A percentile compares a stretch with the other conserved stretches of the same genome.
phyloP scores from a whole-genome alignment of 2,329 filamentous ascomycete genomes.

The Cercospora brassicicola region DNA sequence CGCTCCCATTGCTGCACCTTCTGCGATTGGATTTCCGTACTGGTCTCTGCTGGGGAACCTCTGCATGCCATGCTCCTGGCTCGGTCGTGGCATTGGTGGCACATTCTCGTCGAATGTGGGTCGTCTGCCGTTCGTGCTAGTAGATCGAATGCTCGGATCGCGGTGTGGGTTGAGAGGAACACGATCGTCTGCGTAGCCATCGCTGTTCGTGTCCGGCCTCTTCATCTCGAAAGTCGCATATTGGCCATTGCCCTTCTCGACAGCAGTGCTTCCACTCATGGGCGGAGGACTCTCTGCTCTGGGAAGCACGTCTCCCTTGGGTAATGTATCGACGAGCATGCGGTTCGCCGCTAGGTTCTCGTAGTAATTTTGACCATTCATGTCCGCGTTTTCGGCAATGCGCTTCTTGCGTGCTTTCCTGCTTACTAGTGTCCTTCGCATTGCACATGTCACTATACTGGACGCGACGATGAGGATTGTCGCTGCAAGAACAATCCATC shows the following conservation, averaged over 20 bases:
- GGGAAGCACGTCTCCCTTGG: conserved; percentile 38
- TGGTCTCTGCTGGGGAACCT: conserved; percentile 56
- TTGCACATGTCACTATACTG: conserved; percentile 85
- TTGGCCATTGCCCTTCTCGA: conserved; percentile 55
- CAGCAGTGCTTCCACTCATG: conserved; percentile 55
- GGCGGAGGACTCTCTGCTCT: conserved; percentile 57
- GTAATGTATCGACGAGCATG: conserved; percentile 39
- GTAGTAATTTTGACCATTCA: conserved; percentile 94
- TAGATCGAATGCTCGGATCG: conserved; percentile 57
- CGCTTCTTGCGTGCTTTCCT: conserved; percentile 90
- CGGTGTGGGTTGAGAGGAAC: conserved; percentile 65
- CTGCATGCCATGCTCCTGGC: conserved; percentile 35
- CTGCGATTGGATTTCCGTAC: conserved; percentile 60
- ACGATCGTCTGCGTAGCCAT: conserved; percentile 59
- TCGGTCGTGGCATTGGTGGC: conserved; percentile 40
- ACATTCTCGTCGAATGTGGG: conserved; percentile 43
- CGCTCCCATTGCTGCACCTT: conserved; percentile 35
- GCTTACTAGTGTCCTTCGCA: conserved; percentile 87
- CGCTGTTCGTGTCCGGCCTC: conserved; percentile 51
- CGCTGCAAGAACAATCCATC: conserved; percentile 86
- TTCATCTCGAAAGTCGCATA: conserved; percentile 66
- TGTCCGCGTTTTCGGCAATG: conserved; percentile 91
- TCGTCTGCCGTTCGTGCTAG: conserved; percentile 40
- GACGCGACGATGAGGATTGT: conserved; percentile 81
- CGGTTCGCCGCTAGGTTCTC: conserved; percentile 48